Conservation (phyloP, 805 yeast species). For the Yarrowia sp. region DNA sequence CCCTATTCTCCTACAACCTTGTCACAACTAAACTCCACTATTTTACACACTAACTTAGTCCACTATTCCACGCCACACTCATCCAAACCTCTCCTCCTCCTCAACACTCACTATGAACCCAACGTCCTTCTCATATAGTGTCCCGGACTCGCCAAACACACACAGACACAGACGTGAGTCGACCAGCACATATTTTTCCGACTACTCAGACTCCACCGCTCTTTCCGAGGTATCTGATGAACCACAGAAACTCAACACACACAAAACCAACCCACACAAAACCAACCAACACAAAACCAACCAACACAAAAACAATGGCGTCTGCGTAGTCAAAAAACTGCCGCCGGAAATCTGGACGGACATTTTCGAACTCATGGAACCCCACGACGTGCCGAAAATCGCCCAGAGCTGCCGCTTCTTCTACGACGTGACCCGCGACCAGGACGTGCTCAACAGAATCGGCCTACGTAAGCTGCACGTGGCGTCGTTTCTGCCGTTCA, state of each 20-base stretch:
- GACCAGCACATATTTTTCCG: not conserved
- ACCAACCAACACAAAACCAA: too few relatives aligned
- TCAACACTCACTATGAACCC: not conserved
- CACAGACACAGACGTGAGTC: constrained; percentile 3
- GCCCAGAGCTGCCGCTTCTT: not conserved
- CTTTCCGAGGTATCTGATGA: not conserved
- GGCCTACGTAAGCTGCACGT: not conserved
- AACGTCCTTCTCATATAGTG: not conserved
- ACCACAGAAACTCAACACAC: not conserved
- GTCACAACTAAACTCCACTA: not conserved
- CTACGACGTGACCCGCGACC: not conserved
- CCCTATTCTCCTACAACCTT: not conserved
- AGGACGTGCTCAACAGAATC: constrained; percentile 2
- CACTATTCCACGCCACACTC: not conserved
- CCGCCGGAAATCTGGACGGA: constrained; percentile 14
- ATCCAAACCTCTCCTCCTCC: not conserved
- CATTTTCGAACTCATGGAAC: not conserved
- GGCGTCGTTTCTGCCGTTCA: not conserved
- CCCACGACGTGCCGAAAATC: not conserved
- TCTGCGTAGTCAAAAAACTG: not conserved
- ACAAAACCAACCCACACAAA: not conserved
- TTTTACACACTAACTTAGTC: not conserved
- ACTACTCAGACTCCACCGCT: not conserved
- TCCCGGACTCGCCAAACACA: not conserved
- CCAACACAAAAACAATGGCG: too few relatives aligned